Percentiles rank a stretch among this genome's conserved stretches.
Conservation (phyloP, 768 basidiomycete species). For the Leccinellum rugosiceps region DNA sequence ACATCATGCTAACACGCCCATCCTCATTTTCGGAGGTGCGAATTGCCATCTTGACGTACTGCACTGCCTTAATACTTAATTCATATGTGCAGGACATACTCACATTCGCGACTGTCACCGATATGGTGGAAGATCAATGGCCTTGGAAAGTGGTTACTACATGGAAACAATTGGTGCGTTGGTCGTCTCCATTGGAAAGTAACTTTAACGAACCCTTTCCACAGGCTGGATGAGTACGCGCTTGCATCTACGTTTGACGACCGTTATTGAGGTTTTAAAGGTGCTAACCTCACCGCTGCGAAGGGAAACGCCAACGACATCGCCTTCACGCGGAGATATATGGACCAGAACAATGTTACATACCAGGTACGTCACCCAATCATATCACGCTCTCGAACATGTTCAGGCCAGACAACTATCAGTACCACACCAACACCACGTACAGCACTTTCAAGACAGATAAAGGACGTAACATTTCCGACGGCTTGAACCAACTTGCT, state of each 20-base stretch:
- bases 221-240: conserved; percentile 61
- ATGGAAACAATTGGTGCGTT: conserved; percentile 85
- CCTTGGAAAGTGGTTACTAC: conserved; percentile 81
- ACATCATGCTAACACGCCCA: conserved; percentile 61
- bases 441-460: conserved; percentile 66
- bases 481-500: conserved; percentile 51
- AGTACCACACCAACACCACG: conserved; percentile 64
- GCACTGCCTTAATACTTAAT: neutral
- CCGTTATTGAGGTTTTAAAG: conserved; percentile 23
- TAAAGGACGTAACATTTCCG: conserved; percentile 54
- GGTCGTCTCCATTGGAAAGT: neutral
- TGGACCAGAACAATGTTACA: conserved; percentile 77
- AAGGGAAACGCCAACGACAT: conserved; percentile 45
- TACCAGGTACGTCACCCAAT: conserved; percentile 50
- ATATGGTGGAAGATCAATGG: conserved; percentile 23
- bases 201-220: neutral
- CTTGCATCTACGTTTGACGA: neutral
- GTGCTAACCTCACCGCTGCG: conserved; percentile 44
- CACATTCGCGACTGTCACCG: conserved; percentile 28
- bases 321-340: conserved; percentile 66
- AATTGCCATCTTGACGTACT: neutral
- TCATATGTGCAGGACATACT: conserved; percentile 46
- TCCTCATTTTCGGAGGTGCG: conserved; percentile 76
- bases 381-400: neutral
- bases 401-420: neutral